Conservation (phyloP, 1,139 yeast genomes). For the Taiozyma sp. region DNA sequence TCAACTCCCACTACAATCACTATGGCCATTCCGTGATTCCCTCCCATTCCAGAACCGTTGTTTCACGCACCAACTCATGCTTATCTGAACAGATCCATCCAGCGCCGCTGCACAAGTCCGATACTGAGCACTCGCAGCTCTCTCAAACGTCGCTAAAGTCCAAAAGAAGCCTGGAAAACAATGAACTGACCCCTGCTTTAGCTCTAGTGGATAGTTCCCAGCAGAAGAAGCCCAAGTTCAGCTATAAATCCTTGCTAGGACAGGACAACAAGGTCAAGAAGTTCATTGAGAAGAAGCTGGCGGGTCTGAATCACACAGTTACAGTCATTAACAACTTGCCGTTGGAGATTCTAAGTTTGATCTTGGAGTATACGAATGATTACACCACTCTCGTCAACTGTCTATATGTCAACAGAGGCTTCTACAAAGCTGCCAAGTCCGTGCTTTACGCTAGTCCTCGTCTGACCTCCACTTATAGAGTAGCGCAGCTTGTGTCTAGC, state of each 20-base stretch:
- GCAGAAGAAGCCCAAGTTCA: slow-evolving; percentile 13
- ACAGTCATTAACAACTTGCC: slow-evolving; percentile 23
- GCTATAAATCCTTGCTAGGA: slow-evolving; percentile 16
- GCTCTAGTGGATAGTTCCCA: not conserved
- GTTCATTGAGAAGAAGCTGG: slow-evolving; percentile 13
- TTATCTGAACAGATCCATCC: not conserved
- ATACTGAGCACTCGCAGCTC: not conserved
- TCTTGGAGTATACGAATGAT: slow-evolving; percentile 26
- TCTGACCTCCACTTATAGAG: slow-evolving; percentile 65
- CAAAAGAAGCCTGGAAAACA: not conserved
- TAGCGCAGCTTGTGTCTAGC: slow-evolving; percentile 72
- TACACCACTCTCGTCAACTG: slow-evolving; percentile 33
- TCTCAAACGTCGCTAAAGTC: not conserved
- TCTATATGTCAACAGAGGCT: slow-evolving; percentile 44
- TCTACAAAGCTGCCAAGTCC: slow-evolving; percentile 50
- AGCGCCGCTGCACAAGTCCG: not conserved
- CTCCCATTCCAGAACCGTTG: slow-evolving; percentile 3
- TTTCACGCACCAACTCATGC: not conserved
- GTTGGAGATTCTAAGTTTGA: slow-evolving; percentile 24
- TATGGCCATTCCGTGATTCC: slow-evolving; percentile 22
- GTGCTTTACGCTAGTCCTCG: slow-evolving; percentile 49
- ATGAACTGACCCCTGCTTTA: not conserved
- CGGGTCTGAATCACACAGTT: not conserved
- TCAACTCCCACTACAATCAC: slow-evolving; percentile 21
- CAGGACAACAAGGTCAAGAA: slow-evolving; percentile 21